These are phyloP conservation scores for Stephania cephalantha DNA, from an alignment of 164 flowering plant species.

Conservation along the genomic window DNA sequence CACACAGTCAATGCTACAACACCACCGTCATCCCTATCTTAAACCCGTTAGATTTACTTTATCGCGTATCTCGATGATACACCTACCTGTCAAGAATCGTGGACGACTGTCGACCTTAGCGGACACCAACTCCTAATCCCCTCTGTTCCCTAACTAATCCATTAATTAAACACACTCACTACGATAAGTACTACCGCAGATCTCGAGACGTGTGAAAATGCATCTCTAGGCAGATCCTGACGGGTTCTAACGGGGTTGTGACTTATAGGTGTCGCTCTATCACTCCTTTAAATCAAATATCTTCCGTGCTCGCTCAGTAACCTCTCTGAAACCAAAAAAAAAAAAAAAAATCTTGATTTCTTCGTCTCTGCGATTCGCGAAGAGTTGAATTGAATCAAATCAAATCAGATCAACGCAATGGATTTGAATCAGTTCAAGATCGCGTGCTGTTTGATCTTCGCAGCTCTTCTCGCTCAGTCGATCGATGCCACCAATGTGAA, in stretches of 20 bases:
- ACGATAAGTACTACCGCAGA: no score
- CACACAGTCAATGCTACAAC: not conserved
- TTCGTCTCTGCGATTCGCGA: not conserved
- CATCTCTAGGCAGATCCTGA: no score
- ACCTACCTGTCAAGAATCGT: not conserved
- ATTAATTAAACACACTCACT: no score
- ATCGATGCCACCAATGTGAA: slow-evolving; percentile 22
- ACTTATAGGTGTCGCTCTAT: no score
- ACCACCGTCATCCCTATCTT: not conserved
- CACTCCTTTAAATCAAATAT: no score
- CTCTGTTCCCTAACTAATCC: not conserved
- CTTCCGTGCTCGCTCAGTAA: no score
- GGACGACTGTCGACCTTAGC: not conserved
- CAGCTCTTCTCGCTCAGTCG: slow-evolving; percentile 16
- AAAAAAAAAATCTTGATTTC: not conserved
- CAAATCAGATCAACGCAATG: slow-evolving; percentile 15
- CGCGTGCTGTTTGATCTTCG: slow-evolving; percentile 11
- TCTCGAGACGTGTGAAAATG: no score
- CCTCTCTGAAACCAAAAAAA: no score
- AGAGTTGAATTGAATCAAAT: not conserved
- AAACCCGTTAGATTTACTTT: not conserved
- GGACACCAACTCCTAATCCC: not conserved
- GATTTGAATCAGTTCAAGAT: slow-evolving; percentile 18
- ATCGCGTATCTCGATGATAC: not conserved
- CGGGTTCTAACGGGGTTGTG: no score